These are phyloP conservation scores for Ogataea hybrid DNA, from an alignment of 1,139 yeast species.

Conservation along the genomic window DNA sequence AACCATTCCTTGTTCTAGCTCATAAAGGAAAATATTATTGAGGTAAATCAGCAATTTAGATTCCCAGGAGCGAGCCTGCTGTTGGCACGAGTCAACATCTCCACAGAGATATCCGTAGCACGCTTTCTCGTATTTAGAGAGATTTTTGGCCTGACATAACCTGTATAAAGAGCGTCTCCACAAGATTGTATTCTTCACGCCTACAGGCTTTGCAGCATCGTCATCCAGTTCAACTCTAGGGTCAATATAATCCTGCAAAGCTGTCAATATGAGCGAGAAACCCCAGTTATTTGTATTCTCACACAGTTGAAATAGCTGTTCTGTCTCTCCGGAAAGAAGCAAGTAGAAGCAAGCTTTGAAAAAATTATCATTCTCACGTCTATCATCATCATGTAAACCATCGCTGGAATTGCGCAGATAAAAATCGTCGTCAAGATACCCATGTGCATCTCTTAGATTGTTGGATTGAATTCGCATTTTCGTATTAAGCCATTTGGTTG, in stretches of 20 bases:
- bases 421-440: constrained; percentile 61
- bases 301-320: constrained; percentile 63
- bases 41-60: constrained; percentile 64
- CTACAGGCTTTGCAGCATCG: constrained; percentile 41
- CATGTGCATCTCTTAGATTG: constrained; percentile 30
- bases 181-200: constrained; percentile 62
- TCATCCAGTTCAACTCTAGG: constrained; percentile 53
- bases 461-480: constrained; percentile 34
- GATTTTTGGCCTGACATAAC: constrained; percentile 47
- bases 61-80: constrained; percentile 67
- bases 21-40: constrained; percentile 50
- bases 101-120: constrained; percentile 76
- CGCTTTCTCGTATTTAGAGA: constrained; percentile 64
- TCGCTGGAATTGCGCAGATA: constrained; percentile 46
- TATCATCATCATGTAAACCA: constrained; percentile 44
- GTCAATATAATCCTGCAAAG: constrained; percentile 66
- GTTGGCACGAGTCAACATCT: constrained; percentile 51
- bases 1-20: constrained; percentile 37
- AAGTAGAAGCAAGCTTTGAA: constrained; percentile 62
- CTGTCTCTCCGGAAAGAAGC: constrained; percentile 55
- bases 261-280: constrained; percentile 66
- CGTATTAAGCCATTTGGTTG: constrained; percentile 48
- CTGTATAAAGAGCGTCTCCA: constrained; percentile 78
- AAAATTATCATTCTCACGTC: constrained; percentile 41
- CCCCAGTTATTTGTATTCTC: constrained; percentile 71